Base-by-base conservation (phyloP, 108 stramenopile species). In the Thalassiosira profunda region DNA sequence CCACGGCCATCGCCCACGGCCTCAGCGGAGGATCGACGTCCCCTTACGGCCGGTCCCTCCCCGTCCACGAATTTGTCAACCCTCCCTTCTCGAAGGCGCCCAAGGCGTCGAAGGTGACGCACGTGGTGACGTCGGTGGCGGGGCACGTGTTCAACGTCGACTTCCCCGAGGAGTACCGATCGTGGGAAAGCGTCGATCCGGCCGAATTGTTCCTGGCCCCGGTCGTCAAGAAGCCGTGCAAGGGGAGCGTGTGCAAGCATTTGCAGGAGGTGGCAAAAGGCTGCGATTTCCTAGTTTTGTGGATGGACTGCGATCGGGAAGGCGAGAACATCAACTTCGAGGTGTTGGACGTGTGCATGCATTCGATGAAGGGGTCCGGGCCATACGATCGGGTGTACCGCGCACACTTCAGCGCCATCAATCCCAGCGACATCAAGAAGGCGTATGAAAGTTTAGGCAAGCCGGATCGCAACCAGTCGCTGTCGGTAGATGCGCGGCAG, bases 301-400 rank as follows among this genome's bases (percentile, higher is more conserved):
- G 94, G 93, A 87, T 98, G 90, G 97, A 98, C 75, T 96, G 94
- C 54, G 97, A 98, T 82, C 83, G 94, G n/a, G 94, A 95, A 74
- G 94, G 98, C 24, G 98, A 98, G 65, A 96, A 96, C 76, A 99
- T 98, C 44, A 97, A 94, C 46, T 97, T 91, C 76, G 97, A 99
- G 76, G 96, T 98, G 23, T 76, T 97, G 43, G 90, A 96, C 58
- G 85, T 89, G 48, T 90, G 86, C 55, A 75, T 80, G 82, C 80
- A 85, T 41, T 41, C 81, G 26, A 92, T 90, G 90, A 74, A 80
- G 38, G 81, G 75, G 10, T 67, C 42, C 10, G 52, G 7, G 48
- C 76, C 54, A 58, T 94, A 80, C 44, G 90, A 91, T 74, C 84
- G 93, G 1, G 97, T 98, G 1, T 94, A 92, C 58, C 86, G 97